A percentile compares a stretch with the other conserved stretches of the same genome.
Conservation (phyloP, 2,329 filamentous ascomycete genomes). For the Epichloe gansuensis region DNA sequence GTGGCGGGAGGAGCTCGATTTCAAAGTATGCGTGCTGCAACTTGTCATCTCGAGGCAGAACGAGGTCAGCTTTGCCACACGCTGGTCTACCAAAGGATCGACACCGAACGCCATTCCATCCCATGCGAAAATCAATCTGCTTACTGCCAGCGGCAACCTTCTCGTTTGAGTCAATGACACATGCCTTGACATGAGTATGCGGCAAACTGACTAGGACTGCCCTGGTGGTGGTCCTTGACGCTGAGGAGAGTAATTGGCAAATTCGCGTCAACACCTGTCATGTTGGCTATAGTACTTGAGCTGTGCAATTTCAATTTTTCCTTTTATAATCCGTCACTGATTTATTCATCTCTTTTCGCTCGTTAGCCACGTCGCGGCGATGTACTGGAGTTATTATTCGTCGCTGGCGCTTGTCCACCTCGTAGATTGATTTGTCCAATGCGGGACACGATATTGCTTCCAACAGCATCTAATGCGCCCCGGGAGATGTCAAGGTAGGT, state of each 20-base stretch:
- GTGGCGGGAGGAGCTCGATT: not conserved
- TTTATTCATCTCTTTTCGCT: not conserved
- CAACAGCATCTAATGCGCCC: conserved; percentile 86
- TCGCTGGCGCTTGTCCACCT: conserved; percentile 22
- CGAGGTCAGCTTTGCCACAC: not conserved
- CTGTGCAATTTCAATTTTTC: not conserved
- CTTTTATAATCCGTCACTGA: not conserved
- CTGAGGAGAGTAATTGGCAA: not conserved
- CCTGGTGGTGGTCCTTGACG: not conserved
- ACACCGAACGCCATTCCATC: not conserved
- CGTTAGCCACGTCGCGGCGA: conserved; percentile 6
- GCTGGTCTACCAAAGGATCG: not conserved
- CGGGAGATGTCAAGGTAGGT: conserved; percentile 69
- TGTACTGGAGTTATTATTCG: conserved; percentile 9
- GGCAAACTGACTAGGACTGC: not conserved
- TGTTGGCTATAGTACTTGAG: no score
- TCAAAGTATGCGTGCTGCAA: not conserved
- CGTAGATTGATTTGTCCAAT: conserved; percentile 72
- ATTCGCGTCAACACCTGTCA: not conserved
- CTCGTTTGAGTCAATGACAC: no score
- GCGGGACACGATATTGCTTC: conserved; percentile 75
- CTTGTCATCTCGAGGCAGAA: not conserved
- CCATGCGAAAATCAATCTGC: not conserved
- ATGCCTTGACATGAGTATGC: not conserved
- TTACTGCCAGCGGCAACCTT: not conserved